Evolutionary conservation across 2,329 filamentous ascomycete genomes (phyloP), one percentile per base, ranked within the genome.

Genomic region (Trichoderma simmonsii): DNA sequence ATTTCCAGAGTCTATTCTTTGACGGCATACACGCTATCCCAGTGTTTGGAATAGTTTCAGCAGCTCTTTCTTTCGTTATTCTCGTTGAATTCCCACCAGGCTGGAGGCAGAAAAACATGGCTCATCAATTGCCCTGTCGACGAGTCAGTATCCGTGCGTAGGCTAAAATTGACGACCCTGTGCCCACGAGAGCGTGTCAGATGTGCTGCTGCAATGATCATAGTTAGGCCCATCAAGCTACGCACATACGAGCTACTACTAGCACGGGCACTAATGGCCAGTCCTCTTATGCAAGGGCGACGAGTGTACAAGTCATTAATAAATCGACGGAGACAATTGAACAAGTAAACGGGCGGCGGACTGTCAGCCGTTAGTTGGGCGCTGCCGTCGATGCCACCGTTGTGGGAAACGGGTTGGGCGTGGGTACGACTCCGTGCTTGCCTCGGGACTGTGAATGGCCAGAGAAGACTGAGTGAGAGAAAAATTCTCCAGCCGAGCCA

Each of bases 401-500:
- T 30, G 64, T 26, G 59, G 54, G n/a, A 59, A 39, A 72, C 65
- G 48, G 59, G 32, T 63, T 21, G 43, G 61, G 48, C 56, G 60
- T 65, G 36, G 69, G 9, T 60, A 36, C 48, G 24, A 12, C 51
- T n/a, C 9, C 57, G 59, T 54, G 59, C 54, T 66, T 59, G 18
- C 9, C 15, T n/a, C 15, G 18, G 8, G n/a, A 43, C 26, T 59
- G 28, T 69, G 70, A 63, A 72, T 69, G 64, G 57, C 64, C n/a
- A 60, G 43, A 57, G 9, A 68, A 9, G 30, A 43, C 30, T 28
- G 18, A 69, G 32, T 48, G 14, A 34, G 18, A 34, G 15, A 48
- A 61, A 61, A 70, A 54, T 14, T 18, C 48, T 65, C 34, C 57
- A 71, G 24, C 70, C 70, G 70, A 72, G 64, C 70, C 70, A 72